Conservation (phyloP, 257 asterid genomes). For the Lavandula angustifolia region DNA sequence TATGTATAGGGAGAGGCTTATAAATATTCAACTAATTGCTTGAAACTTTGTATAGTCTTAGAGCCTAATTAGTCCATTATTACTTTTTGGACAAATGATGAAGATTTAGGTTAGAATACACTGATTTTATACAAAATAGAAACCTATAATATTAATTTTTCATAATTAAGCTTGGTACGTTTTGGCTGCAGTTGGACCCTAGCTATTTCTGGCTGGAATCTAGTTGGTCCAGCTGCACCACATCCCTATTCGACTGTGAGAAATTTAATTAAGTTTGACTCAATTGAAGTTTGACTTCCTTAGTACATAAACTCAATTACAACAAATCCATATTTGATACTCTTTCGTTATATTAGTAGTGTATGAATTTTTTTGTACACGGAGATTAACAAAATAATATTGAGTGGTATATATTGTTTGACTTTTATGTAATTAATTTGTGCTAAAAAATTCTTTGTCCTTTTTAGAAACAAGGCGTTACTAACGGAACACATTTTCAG, state of each 20-base stretch:
- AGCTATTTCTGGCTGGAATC: conserved; percentile 11
- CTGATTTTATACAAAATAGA: conserved; percentile 12
- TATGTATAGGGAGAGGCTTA: no score
- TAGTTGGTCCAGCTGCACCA: conserved; percentile 18
- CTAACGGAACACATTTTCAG: no score
- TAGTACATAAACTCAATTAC: neutral
- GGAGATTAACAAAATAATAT: no score
- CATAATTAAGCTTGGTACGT: neutral
- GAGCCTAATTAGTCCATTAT: neutral
- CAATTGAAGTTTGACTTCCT: neutral
- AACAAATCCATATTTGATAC: no score
- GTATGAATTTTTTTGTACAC: no score
- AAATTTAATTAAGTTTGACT: neutral
- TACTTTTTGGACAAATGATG: neutral
- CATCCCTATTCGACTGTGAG: neutral
- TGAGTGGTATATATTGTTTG: no score
- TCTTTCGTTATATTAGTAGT: no score
- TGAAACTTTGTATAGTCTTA: neutral
- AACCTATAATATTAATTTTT: neutral
- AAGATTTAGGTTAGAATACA: neutral
- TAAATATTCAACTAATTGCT: conserved; percentile 6
- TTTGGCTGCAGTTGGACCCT: neutral
- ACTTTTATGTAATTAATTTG: no score
- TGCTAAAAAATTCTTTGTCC: no score
- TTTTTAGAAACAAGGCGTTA: no score